Evolutionary conservation across 768 basidiomycete species (phyloP), one percentile per base, ranked within the genome.

Genomic region (Rhodotorula taiwanensis): DNA sequence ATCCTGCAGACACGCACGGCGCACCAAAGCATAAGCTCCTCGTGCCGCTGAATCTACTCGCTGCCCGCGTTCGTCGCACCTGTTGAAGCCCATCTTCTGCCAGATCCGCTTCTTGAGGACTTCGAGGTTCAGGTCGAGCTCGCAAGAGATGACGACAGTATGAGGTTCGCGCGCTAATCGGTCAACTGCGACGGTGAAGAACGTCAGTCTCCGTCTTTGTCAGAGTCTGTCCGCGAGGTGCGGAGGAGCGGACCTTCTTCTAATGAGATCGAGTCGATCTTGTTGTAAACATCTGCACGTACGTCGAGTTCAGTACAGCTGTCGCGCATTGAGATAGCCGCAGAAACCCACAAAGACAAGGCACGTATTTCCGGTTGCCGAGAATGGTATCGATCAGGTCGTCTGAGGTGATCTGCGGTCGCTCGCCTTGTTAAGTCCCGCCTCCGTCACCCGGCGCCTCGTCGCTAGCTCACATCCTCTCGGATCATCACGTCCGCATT

Each of bases 311-410:
- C n/a, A n/a, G n/a, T n/a, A n/a, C n/a, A 33, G 13, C 93, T 52
- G 52, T 49, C 28, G 5, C 30, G 45, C 25, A 5, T 5, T 59
- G 27, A 39, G 51, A 8, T 11, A 5, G 14, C 7, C 31, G 5
- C 23, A 30, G 6, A 23, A 11, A 10, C 13, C 53, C 59, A 39
- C 50, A 66, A 28, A 66, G 59, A n/a, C 64, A 66, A 1, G 64
- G 62, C 27, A 63, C 42, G 49, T 58, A 67, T 52, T 64, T 56
- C 71, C 94, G 83, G 11, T 87, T 93, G 27, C 88, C 95, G 55
- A 99, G 88, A 28, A 99, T 80, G n/a, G 97, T 89, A 74, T 99
- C 95, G 67, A 99, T 94, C 73, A 99, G 95, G 74, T 98, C 90
- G 74, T 97, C 94, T 7, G 86, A 87, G 13, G 89, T 88, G 61